Evolutionary conservation across 768 basidiomycete species (phyloP), one percentile per base, ranked within the genome.

Genomic region (Leucocoprinus sp.): DNA sequence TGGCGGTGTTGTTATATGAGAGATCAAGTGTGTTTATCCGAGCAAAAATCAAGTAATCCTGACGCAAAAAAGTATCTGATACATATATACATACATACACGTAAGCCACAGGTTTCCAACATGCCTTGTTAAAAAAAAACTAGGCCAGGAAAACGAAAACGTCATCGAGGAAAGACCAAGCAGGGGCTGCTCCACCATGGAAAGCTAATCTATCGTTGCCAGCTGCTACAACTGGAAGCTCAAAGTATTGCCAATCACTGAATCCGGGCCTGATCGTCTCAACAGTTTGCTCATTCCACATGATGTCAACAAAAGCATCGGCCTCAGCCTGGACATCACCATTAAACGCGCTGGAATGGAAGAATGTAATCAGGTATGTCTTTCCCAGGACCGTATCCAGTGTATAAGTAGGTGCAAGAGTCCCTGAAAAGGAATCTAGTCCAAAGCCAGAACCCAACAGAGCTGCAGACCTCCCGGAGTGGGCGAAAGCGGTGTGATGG

Each of bases 111-210:
- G n/a, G 14, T 31, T 31, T 5, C 17, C 34, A 35, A 5, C 35
- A 5, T 18, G 14, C 31, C n/a, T 29, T 29, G 28, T 7, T 7
- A 1, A 17, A 36, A 9, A 21, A 8, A 5, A 24, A 5, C 39
- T 31, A 47, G 11, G 45, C 45, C 23, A 47, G 38, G 50, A 60
- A 64, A 14, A 64, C 57, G 11, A 53, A 42, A 28, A 71, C 52
- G 51, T 74, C 71, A 54, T 75, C 73, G 42, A 75, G 59, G 59
- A 73, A 75, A 11, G 65, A 64, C 68, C 69, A 75, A 8, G 71
- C 68, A 5, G 73, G 73, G 8, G 71, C 70, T 11, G 54, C 56
- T 0, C 71, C 72, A 18, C 73, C 73, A 33, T 58, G 60, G 59
- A 71, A 66, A 0, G 64, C 59, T 33, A 71, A 56, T 11, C 57